phyloP scores from a whole-genome alignment of 768 basidiomycete species.

The Rhizopogon vulgaris region DNA sequence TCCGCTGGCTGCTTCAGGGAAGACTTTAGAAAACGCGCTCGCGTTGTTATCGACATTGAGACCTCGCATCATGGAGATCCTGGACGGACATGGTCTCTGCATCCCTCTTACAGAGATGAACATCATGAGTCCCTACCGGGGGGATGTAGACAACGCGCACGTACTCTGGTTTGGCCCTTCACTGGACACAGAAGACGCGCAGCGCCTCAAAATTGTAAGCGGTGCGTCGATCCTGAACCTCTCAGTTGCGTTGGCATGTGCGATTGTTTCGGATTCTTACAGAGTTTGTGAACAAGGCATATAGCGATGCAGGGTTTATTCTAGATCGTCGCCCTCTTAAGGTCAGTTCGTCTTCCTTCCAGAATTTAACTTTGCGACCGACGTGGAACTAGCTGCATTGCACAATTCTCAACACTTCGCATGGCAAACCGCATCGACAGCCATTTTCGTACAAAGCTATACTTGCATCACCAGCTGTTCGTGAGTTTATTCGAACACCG shows the following conservation, averaged over 20 bases:
- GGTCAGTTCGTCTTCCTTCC: conserved; percentile 22
- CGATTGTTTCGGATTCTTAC: conserved; percentile 3
- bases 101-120: conserved; percentile 44
- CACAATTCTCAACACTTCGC: conserved; percentile 43
- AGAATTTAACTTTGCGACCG: not conserved
- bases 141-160: conserved; percentile 37
- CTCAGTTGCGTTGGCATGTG: not conserved
- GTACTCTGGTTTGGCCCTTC: conserved; percentile 53
- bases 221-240: conserved; percentile 22
- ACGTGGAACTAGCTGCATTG: conserved; percentile 37
- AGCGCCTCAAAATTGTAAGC: conserved; percentile 25
- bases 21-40: conserved; percentile 36
- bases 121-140: conserved; percentile 38
- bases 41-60: conserved; percentile 32
- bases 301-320: conserved; percentile 37
- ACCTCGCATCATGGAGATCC: conserved; percentile 38
- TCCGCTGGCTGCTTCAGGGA: conserved; percentile 9
- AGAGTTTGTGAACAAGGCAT: conserved; percentile 39
- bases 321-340: conserved; percentile 45
- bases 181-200: conserved; percentile 24
- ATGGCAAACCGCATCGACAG: conserved; percentile 34
- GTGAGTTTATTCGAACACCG: conserved; percentile 3
- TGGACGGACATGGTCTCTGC: conserved; percentile 25
- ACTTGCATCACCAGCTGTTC: conserved; percentile 22
- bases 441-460: conserved; percentile 39